Evolutionary conservation across 129 eudicot genomes (phyloP).

Genomic region (Chrysanthemum makinoi): DNA sequence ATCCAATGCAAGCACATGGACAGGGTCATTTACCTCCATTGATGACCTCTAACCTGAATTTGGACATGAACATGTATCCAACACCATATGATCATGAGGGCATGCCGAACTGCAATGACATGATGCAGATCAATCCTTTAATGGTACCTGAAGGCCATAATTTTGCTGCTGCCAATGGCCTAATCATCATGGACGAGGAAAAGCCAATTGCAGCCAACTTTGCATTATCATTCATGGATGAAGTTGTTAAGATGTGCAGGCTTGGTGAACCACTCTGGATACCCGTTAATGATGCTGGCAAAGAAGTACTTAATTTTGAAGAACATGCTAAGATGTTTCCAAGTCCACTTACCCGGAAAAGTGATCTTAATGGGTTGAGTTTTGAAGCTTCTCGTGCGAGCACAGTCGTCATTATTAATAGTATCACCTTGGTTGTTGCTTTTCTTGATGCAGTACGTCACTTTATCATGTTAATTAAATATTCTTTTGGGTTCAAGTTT

Average conservation of each 20-base stretch:
- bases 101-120: conserved; percentile 42
- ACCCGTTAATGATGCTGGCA: conserved; percentile 35
- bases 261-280: conserved; percentile 73
- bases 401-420: conserved; percentile 79
- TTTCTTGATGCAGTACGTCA: conserved; percentile 87
- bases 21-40: conserved; percentile 46
- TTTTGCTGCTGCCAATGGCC: conserved; percentile 38
- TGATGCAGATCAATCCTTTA: conserved; percentile 44
- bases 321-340: conserved; percentile 77
- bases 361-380: conserved; percentile 38
- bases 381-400: conserved; percentile 68
- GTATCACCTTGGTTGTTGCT: conserved; percentile 92
- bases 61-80: conserved; percentile 69
- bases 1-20: conserved; percentile 53
- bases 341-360: conserved; percentile 38
- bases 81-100: conserved; percentile 63
- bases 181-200: conserved; percentile 66
- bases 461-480: background rate
- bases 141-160: conserved; percentile 57
- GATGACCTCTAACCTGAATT: conserved; percentile 41
- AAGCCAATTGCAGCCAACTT: conserved; percentile 64
- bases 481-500: background rate
- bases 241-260: conserved; percentile 70
- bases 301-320: conserved; percentile 64
- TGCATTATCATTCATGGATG: conserved; percentile 66